Conservation (phyloP, 2,329 filamentous ascomycete species). For the Arthroderma sp. region DNA sequence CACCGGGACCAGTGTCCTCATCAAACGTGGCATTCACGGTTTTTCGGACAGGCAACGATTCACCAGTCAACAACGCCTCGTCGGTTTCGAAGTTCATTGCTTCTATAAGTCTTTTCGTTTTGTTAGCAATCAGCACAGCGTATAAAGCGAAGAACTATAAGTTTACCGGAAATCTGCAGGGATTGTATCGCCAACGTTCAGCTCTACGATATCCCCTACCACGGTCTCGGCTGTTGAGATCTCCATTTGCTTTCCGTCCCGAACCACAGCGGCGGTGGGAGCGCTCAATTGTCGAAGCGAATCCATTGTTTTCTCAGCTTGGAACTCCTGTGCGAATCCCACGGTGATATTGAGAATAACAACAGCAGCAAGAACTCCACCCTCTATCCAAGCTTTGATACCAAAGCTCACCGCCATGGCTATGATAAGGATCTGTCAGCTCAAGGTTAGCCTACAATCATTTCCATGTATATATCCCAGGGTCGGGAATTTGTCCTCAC, state of each 20-base stretch:
- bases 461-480: constrained; percentile 1
- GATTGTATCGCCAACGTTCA: constrained; percentile 35
- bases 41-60: constrained; percentile 47
- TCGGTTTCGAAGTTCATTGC: constrained; percentile 48
- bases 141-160: neutral
- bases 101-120: constrained; percentile 32
- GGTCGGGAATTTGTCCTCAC: constrained; percentile 23
- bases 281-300: constrained; percentile 38
- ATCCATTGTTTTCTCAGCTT: constrained; percentile 42
- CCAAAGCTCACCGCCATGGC: constrained; percentile 46
- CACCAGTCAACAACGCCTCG: constrained; percentile 49
- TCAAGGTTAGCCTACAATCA: constrained; percentile 17
- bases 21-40: constrained; percentile 36
- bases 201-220: constrained; percentile 45
- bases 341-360: constrained; percentile 46
- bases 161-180: constrained; percentile 30
- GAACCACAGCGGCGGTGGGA: constrained; percentile 37
- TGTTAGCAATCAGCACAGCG: neutral
- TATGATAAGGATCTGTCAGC: constrained; percentile 33
- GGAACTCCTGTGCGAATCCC: constrained; percentile 42
- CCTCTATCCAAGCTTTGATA: constrained; percentile 47
- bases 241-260: constrained; percentile 35
- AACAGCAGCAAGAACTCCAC: constrained; percentile 44
- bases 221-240: constrained; percentile 45
- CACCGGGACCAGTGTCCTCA: constrained; percentile 42